Base-by-base conservation (phyloP, 1,139 yeast species). In the Sugiyamaella castrensis region DNA sequence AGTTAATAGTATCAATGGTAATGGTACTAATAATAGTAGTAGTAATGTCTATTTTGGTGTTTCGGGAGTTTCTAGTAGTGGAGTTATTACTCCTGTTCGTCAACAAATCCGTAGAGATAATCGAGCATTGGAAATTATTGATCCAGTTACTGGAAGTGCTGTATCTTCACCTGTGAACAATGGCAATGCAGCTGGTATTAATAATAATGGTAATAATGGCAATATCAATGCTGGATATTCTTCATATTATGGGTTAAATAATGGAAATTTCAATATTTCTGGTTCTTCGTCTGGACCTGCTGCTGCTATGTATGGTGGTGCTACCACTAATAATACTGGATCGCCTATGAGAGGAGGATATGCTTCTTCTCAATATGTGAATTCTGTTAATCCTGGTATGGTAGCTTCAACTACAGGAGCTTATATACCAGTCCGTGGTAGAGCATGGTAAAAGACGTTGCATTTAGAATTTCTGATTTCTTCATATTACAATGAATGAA, bases 101-200 rank as follows among this genome's bases (percentile, higher is more conserved):
- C 50, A 36, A 34, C 52, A 8, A 33, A 40, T 4, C 84, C 71
- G 86, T 56, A 74, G 76, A 35, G 79, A 77, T 63, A 19, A 19
- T 19, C 80, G 81, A 58, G 80, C 83, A 5, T 68, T 84, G 62
- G 89, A 84, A 59, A 83, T 84, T 54, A 79, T 84, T 51, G 83
- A 84, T 63, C 91, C 91, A 7, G 80, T 74, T 50, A 82, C 88
- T 11, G 84, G 84, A 43, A 65, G 80, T 70, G 74, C 83, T 59
- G 79, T 83, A 26, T 74, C 74, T 4, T 80, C 86, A 24, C 83
- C 87, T 11, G 40, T 41, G 36, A 24, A 19, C n/a, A 35, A 24
- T 36, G 27, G 28, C 27, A 28, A 28, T 16, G 40, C 40, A 35
- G 8, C 19, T 16, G 38, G 38, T 13, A 12, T 9, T 10, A 13